phyloP scores from a whole-genome alignment of 345 rosid species.

The Lumnitzera littorea region DNA sequence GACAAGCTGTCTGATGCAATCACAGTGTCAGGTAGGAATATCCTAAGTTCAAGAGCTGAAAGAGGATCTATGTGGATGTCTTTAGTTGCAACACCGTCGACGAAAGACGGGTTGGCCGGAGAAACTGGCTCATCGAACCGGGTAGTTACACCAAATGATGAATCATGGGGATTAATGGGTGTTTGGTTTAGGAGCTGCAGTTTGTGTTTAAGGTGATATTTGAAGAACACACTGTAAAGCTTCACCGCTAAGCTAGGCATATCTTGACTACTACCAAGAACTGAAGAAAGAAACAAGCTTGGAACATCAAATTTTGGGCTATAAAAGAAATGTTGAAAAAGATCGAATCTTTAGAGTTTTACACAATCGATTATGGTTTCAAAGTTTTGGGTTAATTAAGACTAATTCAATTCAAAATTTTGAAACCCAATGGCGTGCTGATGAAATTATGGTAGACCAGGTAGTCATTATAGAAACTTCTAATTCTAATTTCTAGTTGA shows the following conservation, averaged over 20 bases:
- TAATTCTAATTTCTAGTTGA: neutral
- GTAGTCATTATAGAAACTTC: slow-evolving; percentile 11
- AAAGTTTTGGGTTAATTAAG: neutral
- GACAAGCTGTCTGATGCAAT: slow-evolving; percentile 41
- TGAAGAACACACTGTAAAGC: slow-evolving; percentile 84
- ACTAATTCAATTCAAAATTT: slow-evolving; percentile 15
- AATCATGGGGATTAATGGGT: slow-evolving; percentile 22
- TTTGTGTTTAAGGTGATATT: slow-evolving; percentile 66
- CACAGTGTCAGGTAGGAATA: slow-evolving; percentile 82
- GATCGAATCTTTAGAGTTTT: no score
- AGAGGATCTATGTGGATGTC: slow-evolving; percentile 89
- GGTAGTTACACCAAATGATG: slow-evolving; percentile 58
- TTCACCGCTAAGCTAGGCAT: slow-evolving; percentile 83
- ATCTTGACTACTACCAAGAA: neutral
- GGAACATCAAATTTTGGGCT: no score
- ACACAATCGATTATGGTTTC: no score
- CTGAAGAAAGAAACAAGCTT: no score
- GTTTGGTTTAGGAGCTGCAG: slow-evolving; percentile 59
- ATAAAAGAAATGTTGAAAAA: no score
- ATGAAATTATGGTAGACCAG: neutral
- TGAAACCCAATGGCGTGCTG: slow-evolving; percentile 5
- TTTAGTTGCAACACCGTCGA: slow-evolving; percentile 90
- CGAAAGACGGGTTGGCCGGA: slow-evolving; percentile 68
- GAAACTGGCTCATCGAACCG: slow-evolving; percentile 72
- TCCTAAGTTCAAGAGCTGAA: slow-evolving; percentile 68